Evolutionary conservation across 1,284 basidiomycete genomes (phyloP).

Genomic region (Trichosporon ovoides): DNA sequence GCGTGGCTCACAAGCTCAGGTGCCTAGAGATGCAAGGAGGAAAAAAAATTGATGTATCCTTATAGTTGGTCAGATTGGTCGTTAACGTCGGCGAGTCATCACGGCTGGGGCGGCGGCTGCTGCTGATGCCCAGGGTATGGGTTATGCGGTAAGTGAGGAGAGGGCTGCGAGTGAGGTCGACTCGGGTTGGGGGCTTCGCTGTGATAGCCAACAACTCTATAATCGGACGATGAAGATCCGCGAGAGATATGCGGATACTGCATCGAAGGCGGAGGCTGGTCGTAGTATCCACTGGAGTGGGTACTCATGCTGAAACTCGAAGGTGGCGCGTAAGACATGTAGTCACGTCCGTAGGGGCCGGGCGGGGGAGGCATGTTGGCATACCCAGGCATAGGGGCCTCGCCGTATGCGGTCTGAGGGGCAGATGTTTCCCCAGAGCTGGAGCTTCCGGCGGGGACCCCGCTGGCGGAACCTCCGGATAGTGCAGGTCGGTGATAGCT

Average conservation of each 20-base stretch:
- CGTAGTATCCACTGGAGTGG: background rate
- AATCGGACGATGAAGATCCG: background rate
- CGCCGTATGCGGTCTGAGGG: background rate
- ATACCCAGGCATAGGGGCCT: background rate
- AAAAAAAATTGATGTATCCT: too few relatives aligned
- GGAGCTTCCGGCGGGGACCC: background rate
- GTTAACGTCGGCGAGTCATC: background rate
- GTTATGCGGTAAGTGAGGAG: conserved; percentile 2
- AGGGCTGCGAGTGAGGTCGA: background rate
- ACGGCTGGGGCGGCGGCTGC: background rate
- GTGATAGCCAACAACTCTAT: background rate
- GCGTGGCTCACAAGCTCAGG: background rate
- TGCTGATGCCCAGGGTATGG: background rate
- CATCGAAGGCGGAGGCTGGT: background rate
- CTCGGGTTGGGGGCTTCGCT: background rate
- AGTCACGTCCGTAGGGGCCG: background rate
- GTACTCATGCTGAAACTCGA: conserved; percentile 1
- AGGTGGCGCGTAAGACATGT: conserved; percentile 1
- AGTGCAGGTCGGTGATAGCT: background rate
- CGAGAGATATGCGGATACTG: background rate
- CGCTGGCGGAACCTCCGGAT: background rate
- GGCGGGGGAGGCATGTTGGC: background rate
- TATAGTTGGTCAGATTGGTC: background rate
- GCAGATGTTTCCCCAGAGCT: background rate
- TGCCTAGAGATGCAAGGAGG: background rate